Evolutionary conservation across 2,329 filamentous ascomycete species (phyloP).

Genomic region (Spiromastix sp.): DNA sequence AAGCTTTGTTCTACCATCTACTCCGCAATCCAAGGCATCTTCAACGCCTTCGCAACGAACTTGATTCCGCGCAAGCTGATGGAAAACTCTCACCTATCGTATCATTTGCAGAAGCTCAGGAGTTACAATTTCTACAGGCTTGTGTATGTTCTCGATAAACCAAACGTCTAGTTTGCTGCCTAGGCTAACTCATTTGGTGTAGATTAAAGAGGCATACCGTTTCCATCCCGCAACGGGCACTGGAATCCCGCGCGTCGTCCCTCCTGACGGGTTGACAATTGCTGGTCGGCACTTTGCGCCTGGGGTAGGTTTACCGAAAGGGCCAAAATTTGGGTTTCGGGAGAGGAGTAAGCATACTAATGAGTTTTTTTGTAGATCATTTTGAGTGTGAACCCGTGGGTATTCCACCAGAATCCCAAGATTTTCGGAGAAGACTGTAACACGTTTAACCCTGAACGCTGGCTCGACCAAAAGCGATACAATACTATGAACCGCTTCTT

Average conservation of each 20-base stretch:
- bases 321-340: too few species aligned
- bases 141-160: too few species aligned
- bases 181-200: too few species aligned
- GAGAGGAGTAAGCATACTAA: too few species aligned
- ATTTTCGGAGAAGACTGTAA: slow-evolving; percentile 17
- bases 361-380: too few species aligned
- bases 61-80: slow-evolving; percentile 14
- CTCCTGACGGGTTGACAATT: slow-evolving; percentile 22
- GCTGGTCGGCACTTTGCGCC: slow-evolving; percentile 18
- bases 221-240: slow-evolving; percentile 23
- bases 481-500: slow-evolving; percentile 8
- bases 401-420: slow-evolving; percentile 13
- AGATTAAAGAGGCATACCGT: slow-evolving; percentile 30
- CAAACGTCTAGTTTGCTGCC: too few species aligned
- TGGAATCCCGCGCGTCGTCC: slow-evolving; percentile 21
- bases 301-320: too few species aligned
- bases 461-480: slow-evolving; percentile 8
- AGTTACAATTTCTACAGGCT: slow-evolving; percentile 26
- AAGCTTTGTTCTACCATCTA: slow-evolving; percentile 28
- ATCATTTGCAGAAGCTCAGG: slow-evolving; percentile 18
- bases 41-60: slow-evolving; percentile 10
- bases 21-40: slow-evolving; percentile 17
- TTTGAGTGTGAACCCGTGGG: slow-evolving; percentile 26
- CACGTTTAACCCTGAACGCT: slow-evolving; percentile 17
- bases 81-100: slow-evolving; percentile 16